Conservation (phyloP, 2,329 filamentous ascomycete genomes). For the Aspergillus intermedius region DNA sequence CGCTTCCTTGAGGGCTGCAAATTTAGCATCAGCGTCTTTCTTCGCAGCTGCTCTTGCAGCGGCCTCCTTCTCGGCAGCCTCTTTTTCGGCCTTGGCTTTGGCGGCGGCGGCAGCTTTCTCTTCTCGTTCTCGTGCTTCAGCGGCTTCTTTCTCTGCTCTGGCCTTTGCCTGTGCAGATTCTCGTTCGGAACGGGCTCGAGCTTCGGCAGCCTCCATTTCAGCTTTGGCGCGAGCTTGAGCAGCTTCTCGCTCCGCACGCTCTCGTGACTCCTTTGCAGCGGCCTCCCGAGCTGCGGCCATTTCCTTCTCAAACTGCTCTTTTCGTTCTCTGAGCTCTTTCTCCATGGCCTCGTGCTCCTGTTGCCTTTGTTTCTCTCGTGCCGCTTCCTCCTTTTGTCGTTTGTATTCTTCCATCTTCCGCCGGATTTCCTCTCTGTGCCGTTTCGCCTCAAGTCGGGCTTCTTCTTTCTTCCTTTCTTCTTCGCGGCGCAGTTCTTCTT, state of each 20-base stretch:
- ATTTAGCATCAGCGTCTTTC: conserved; percentile 33
- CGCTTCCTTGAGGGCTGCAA: conserved; percentile 33
- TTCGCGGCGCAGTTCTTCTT: background rate
- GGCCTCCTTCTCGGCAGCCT: conserved; percentile 63
- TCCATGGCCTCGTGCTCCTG: conserved; percentile 37
- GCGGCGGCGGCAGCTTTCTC: conserved; percentile 27
- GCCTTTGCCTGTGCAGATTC: conserved; percentile 14
- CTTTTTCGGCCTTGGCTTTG: conserved; percentile 29
- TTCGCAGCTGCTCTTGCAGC: conserved; percentile 31
- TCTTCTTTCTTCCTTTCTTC: conserved; percentile 2
- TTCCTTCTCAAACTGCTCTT: conserved; percentile 34
- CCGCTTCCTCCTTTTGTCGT: conserved; percentile 30
- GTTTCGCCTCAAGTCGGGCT: conserved; percentile 3
- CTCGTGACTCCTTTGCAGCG: conserved; percentile 14
- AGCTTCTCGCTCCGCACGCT: conserved; percentile 16
- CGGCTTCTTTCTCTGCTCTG: conserved; percentile 30
- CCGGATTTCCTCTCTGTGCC: conserved; percentile 31
- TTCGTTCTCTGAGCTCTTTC: conserved; percentile 32
- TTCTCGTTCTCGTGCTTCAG: conserved; percentile 26
- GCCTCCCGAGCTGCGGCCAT: conserved; percentile 26
- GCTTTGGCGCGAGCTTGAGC: conserved; percentile 19
- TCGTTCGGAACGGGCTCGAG: conserved; percentile 12
- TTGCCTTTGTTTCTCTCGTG: conserved; percentile 32
- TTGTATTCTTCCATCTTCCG: conserved; percentile 35
- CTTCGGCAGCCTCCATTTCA: conserved; percentile 8